phyloP scores from a whole-genome alignment of 2,329 filamentous ascomycete genomes.

The Penicillium sp. region DNA sequence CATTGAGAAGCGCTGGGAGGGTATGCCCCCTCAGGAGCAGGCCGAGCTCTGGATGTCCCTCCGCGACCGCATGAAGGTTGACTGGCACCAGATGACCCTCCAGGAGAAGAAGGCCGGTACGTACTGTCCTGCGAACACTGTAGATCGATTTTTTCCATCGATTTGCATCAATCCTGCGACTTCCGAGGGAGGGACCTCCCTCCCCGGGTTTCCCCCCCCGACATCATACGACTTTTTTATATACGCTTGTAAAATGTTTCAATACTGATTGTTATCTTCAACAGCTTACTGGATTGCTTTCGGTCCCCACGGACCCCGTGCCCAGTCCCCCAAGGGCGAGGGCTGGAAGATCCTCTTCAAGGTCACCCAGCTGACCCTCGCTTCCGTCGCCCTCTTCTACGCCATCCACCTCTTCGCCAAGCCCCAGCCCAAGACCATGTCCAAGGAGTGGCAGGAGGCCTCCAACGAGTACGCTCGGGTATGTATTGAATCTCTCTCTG shows the following conservation, averaged over 20 bases:
- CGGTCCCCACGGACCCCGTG: conserved; percentile 90
- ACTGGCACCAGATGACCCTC: conserved; percentile 91
- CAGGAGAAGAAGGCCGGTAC: conserved; percentile 99
- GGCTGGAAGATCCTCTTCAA: conserved; percentile 74
- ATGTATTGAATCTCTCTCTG: conserved; percentile 37
- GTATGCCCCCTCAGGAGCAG: conserved; percentile 97
- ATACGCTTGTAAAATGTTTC: conserved; percentile 20
- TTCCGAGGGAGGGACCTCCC: conserved; percentile 16
- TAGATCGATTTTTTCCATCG: not conserved
- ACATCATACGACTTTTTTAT: conserved; percentile 5
- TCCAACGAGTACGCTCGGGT: conserved; percentile 93
- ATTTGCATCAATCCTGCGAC: conserved; percentile 12
- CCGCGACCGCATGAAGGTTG: conserved; percentile 97
- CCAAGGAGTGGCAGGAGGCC: conserved; percentile 93
- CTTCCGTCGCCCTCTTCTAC: conserved; percentile 70
- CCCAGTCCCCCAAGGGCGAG: conserved; percentile 79
- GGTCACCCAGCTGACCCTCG: conserved; percentile 65
- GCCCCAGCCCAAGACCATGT: conserved; percentile 81
- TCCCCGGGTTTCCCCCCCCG: not conserved
- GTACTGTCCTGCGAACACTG: conserved; percentile 43
- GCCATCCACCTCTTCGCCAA: conserved; percentile 69
- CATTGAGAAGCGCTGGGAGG: conserved; percentile 99
- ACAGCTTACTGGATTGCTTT: conserved; percentile 99
- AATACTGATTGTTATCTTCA: conserved; percentile 12
- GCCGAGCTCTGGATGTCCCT: conserved; percentile 98